Conservation (phyloP, 371 early-diverging fungal genomes). For the Actinomortierella ambigua region DNA sequence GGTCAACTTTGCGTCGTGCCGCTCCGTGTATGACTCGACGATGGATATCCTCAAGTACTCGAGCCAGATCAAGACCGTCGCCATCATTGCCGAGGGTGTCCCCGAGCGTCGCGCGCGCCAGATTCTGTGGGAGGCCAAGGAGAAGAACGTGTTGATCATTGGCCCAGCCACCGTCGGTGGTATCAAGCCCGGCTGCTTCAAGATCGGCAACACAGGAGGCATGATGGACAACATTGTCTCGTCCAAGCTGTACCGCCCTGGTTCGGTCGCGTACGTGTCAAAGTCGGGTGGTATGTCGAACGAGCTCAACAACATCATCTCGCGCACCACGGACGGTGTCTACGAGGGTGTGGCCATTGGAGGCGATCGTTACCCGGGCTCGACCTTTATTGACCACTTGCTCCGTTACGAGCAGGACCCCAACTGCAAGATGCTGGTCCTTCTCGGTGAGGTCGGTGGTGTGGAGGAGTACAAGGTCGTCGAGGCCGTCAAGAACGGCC, state of each 20-base stretch:
- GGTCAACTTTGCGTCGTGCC: slow-evolving; percentile 95
- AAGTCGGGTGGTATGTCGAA: slow-evolving; percentile 98
- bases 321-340: slow-evolving; percentile 92
- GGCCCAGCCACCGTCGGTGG: slow-evolving; percentile 98
- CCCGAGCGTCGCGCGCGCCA: slow-evolving; percentile 93
- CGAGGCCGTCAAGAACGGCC: slow-evolving; percentile 82
- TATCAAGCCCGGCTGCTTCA: slow-evolving; percentile 97
- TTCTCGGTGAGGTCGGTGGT: slow-evolving; percentile 97
- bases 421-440: slow-evolving; percentile 87
- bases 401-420: slow-evolving; percentile 90
- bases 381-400: slow-evolving; percentile 95
- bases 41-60: slow-evolving; percentile 75
- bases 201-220: slow-evolving; percentile 98
- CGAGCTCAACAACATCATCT: slow-evolving; percentile 96
- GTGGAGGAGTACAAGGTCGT: slow-evolving; percentile 93
- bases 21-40: slow-evolving; percentile 89
- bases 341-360: slow-evolving; percentile 98
- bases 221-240: slow-evolving; percentile 99
- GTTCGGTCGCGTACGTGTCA: slow-evolving; percentile 94
- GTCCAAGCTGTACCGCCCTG: slow-evolving; percentile 92
- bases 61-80: slow-evolving; percentile 84
- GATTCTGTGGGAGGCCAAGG: slow-evolving; percentile 79
- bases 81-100: slow-evolving; percentile 97
- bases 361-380: slow-evolving; percentile 96
- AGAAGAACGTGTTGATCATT: slow-evolving; percentile 82